Evolutionary conservation across 306 rosid genomes (phyloP).

Genomic region (Malus sieversii): DNA sequence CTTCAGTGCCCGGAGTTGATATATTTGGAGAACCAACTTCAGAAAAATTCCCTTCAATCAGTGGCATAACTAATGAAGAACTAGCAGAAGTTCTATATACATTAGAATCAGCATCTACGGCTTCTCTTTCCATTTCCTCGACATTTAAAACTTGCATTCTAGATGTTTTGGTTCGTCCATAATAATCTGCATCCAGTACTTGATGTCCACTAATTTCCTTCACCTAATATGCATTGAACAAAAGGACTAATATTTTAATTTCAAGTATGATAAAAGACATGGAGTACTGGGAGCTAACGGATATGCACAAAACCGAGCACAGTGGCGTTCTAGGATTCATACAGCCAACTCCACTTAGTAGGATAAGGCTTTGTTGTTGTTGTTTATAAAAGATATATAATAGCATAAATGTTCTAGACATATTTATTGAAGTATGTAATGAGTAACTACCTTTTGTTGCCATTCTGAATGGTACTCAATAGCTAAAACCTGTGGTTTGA

Average conservation of each 20-base stretch:
- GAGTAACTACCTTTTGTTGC: slow-evolving; percentile 44
- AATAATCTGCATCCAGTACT: slow-evolving; percentile 12
- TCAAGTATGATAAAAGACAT: not conserved
- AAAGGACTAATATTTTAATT: not conserved
- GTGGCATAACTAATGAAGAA: slow-evolving; percentile 13
- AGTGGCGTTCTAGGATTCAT: no score
- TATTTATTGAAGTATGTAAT: not conserved
- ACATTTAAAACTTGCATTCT: slow-evolving; percentile 21
- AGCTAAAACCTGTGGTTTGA: slow-evolving; percentile 43
- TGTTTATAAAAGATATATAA: not conserved
- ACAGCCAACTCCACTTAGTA: no score
- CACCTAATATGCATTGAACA: slow-evolving; percentile 17
- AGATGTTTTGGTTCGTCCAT: slow-evolving; percentile 22
- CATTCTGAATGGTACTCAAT: slow-evolving; percentile 58
- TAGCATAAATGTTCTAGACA: not conserved
- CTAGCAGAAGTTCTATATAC: slow-evolving; percentile 14
- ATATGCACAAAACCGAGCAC: no score
- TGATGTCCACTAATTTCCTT: slow-evolving; percentile 27
- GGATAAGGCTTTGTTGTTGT: no score
- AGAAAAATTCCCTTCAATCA: slow-evolving; percentile 2
- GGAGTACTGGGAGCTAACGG: no score
- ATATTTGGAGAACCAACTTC: slow-evolving; percentile 5
- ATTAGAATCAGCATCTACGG: slow-evolving; percentile 13
- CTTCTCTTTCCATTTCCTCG: slow-evolving; percentile 24
- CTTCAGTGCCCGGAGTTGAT: not conserved